Evolutionary conservation across 164 flowering plant species (phyloP), one percentile per base, ranked within the genome.

Genomic region (Tinospora cordifolia): DNA sequence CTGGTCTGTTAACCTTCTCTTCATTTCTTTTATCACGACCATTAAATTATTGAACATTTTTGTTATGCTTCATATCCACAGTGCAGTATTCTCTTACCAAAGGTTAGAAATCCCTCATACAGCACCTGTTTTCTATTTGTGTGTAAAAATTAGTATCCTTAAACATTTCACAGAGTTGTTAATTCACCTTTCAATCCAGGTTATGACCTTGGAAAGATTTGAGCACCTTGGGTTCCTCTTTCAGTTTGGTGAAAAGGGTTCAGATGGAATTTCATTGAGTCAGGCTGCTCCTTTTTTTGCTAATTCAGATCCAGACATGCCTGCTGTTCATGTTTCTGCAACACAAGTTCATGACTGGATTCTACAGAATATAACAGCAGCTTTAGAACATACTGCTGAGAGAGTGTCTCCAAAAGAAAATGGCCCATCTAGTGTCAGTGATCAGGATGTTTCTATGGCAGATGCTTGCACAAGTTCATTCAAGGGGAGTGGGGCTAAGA

Each of bases 221-320:
- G 99, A 91, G 81, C 96, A 88, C 81, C 94, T 95, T 75, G 94
- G 90, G 11, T 88, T 95, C 75, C 83, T 92, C 63, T 66, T 95
- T 76, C 93, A 88, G 51, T 89, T 90, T 78, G 87, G 93, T 76
- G 98, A 87, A 62, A 88, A 81, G 77, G 97, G 92, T 51, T 77
- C 88, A 65, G 92, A 85, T 72, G 81, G 77, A 72, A 70, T 79
- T 63, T 82, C 85, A 6, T 77, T 95, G 81, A 86, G 94, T 79
- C 98, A 95, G 75, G 87, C 86, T 70, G 83, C 96, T 65, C 98
- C 98, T 6, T 95, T 95, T 82, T 95, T 95, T 79, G 96, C 97
- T 60, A 95, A 95, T 84, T 92, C 98, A 51, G 98, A 95, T 83
- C 97, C 97, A 21, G 96, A 95, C 75, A 95, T 95, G 99, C 97